phyloP scores from a whole-genome alignment of 2,329 filamentous ascomycete genomes.

The Colletotrichum sp. region DNA sequence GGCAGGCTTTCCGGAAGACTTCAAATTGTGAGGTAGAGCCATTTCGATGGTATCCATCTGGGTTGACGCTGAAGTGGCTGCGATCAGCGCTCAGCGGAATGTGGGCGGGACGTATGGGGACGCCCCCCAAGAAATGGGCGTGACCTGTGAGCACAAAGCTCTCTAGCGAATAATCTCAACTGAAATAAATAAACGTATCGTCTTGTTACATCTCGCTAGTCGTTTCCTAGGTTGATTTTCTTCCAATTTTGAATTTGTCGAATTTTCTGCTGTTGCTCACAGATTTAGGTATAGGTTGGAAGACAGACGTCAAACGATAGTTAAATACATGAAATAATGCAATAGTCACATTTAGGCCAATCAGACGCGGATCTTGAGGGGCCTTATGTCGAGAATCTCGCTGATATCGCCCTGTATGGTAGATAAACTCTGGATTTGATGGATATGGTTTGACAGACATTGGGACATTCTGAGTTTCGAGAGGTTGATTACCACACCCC shows the following conservation, averaged over 20 bases:
- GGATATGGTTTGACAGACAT: too few species aligned
- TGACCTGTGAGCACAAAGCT: background rate
- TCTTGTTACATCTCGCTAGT: background rate
- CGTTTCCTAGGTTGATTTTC: background rate
- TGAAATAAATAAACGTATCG: background rate
- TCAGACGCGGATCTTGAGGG: background rate
- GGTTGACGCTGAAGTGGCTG: fast-evolving
- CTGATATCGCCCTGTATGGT: too few species aligned
- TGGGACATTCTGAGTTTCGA: background rate
- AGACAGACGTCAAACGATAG: background rate
- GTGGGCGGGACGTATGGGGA: background rate
- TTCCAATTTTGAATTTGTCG: background rate
- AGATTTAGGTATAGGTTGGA: background rate
- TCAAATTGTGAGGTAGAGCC: background rate
- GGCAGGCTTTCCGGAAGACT: background rate
- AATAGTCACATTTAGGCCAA: background rate
- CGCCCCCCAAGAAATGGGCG: fast-evolving
- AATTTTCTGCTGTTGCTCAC: background rate
- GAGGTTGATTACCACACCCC: background rate
- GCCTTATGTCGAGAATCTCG: fast-evolving
- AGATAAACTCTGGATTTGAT: too few species aligned
- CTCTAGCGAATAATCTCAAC: background rate
- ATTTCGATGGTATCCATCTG: background rate
- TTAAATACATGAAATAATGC: background rate
- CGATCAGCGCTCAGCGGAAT: background rate